A percentile compares a stretch with the other conserved stretches of the same genome.
These are phyloP conservation scores for Sideroxylon spinosum DNA, from an alignment of 179 eudicot genomes.

Conservation along the genomic window DNA sequence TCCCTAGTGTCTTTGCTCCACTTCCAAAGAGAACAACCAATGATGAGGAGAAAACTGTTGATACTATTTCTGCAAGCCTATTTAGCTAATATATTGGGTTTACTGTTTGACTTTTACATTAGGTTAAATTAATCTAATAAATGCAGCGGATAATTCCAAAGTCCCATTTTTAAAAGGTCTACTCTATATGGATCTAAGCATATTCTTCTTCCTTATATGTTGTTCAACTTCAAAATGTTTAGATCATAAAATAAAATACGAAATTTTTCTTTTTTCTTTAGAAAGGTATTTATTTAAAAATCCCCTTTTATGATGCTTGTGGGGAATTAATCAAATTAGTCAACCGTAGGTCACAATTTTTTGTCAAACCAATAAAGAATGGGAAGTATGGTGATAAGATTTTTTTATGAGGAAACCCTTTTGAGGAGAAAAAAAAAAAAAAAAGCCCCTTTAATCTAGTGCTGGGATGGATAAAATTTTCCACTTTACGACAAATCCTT, in stretches of 20 bases:
- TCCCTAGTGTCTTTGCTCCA: constrained; percentile 98
- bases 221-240: neutral
- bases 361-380: too few species aligned
- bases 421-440: too few species aligned
- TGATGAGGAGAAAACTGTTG: constrained; percentile 39
- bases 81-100: constrained; percentile 42
- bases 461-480: too few species aligned
- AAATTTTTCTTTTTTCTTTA: too few species aligned
- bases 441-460: too few species aligned
- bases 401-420: too few species aligned
- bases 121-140: neutral
- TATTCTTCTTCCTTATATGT: neutral
- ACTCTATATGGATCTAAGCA: neutral
- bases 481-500: too few species aligned
- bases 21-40: constrained; percentile 72
- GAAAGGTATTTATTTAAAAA: too few species aligned
- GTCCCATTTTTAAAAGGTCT: neutral
- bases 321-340: too few species aligned
- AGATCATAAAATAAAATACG: neutral
- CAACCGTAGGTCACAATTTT: too few species aligned
- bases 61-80: constrained; percentile 47
- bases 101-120: constrained; percentile 9
- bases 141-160: neutral
- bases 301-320: too few species aligned
- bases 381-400: too few species aligned